Conservation (phyloP, 345 rosid species). For the Bruguiera sexangula region DNA sequence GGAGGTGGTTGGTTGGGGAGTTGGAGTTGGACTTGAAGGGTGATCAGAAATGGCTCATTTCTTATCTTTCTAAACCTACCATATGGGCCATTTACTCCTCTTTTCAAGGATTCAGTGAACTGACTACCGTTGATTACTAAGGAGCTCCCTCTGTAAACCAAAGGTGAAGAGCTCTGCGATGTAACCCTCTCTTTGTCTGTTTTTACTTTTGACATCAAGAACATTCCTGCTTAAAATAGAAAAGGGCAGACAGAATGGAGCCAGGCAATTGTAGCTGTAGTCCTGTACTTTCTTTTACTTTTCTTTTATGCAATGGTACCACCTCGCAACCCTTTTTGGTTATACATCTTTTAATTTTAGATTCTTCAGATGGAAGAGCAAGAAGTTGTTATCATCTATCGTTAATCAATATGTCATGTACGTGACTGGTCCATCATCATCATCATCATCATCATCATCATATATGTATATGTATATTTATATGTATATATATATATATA, state of each 20-base stretch:
- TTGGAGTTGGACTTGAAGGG: conserved; percentile 7
- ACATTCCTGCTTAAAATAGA: conserved; percentile 25
- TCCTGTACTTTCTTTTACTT: background rate
- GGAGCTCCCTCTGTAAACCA: background rate
- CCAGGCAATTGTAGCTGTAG: conserved; percentile 47
- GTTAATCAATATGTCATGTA: no score
- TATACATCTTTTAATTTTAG: background rate
- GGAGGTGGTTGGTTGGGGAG: conserved; percentile 20
- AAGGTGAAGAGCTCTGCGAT: conserved; percentile 14
- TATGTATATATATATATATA: no score
- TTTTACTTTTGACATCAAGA: conserved; percentile 1
- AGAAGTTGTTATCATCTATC: no score
- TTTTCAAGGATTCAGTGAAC: conserved; percentile 6
- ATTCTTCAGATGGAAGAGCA: background rate
- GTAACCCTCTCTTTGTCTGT: conserved; percentile 5
- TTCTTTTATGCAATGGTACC: background rate
- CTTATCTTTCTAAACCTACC: conserved; percentile 50
- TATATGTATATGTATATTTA: no score
- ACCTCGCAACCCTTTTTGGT: background rate
- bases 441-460: no score
- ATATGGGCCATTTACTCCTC: conserved; percentile 19
- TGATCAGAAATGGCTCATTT: conserved; percentile 28
- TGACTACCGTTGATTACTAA: conserved; percentile 8
- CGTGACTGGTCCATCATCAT: no score
- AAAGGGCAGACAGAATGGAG: conserved; percentile 65